These are phyloP conservation scores for Erodium moschatum DNA, from an alignment of 441 rosid genomes.

Conservation along the genomic window DNA sequence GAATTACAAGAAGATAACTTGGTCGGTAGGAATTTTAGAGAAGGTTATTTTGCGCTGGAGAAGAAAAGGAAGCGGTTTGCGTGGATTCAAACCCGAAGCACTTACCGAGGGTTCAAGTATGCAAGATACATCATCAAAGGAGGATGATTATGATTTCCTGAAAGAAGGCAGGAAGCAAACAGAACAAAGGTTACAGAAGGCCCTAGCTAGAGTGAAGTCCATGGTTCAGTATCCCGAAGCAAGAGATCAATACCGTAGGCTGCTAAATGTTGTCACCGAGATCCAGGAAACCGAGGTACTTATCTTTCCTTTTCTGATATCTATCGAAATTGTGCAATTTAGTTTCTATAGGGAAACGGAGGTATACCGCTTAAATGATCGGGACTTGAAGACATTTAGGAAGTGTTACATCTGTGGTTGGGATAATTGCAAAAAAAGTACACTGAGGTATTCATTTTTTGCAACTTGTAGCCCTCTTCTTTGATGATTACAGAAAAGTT, in stretches of 20 bases:
- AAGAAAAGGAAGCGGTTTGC: conserved; percentile 72
- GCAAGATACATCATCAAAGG: conserved; percentile 33
- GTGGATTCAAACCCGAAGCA: conserved; percentile 70
- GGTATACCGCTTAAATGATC: not conserved
- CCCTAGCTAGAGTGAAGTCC: conserved; percentile 81
- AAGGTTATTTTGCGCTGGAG: conserved; percentile 85
- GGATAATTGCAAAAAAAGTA: too few relatives aligned
- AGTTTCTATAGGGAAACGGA: not conserved
- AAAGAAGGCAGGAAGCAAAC: conserved; percentile 79
- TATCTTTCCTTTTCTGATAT: conserved; percentile 1
- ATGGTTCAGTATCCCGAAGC: conserved; percentile 87
- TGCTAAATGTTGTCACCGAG: conserved; percentile 61
- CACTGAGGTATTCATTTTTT: too few relatives aligned
- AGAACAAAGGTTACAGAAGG: conserved; percentile 70
- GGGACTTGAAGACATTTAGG: not conserved
- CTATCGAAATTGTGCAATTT: too few relatives aligned
- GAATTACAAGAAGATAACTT: conserved; percentile 52
- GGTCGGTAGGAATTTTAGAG: conserved; percentile 87
- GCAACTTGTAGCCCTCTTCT: too few relatives aligned
- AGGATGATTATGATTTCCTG: conserved; percentile 73
- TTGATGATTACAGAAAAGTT: too few relatives aligned
- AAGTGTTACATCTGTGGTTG: not conserved
- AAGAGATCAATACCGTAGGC: conserved; percentile 71
- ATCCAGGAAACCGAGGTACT: conserved; percentile 72
- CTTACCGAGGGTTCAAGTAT: conserved; percentile 35